Conservation (phyloP, 2,329 filamentous ascomycete species). For the Diaporthe longicolla region DNA sequence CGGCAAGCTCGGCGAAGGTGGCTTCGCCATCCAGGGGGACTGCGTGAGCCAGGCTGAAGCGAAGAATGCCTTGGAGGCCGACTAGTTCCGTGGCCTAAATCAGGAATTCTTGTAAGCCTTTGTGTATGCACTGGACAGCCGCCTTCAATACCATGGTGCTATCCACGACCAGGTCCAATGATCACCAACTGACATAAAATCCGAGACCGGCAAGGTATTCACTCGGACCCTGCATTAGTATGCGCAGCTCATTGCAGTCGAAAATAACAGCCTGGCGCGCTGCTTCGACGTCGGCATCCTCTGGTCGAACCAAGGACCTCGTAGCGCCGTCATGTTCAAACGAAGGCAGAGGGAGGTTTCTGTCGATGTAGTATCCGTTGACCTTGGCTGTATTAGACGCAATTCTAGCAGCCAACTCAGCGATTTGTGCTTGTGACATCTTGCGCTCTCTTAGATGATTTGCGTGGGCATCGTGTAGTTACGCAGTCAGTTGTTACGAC, state of each 20-base stretch:
- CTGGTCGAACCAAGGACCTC: background rate
- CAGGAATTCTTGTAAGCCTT: background rate
- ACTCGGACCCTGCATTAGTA: background rate
- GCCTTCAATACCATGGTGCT: too few relatives aligned
- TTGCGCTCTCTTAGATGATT: background rate
- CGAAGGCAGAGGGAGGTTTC: background rate
- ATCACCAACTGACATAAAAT: background rate
- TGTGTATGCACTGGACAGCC: background rate
- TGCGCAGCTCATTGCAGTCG: background rate
- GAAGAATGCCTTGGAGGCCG: background rate
- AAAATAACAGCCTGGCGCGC: background rate
- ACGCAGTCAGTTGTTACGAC: background rate
- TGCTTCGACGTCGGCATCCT: background rate
- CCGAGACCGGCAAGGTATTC: background rate
- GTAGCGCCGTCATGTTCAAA: background rate
- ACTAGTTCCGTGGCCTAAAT: background rate
- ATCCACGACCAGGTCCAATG: too few relatives aligned
- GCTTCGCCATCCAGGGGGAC: background rate
- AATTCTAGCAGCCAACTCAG: background rate
- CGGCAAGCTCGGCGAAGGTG: background rate
- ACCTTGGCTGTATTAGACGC: background rate
- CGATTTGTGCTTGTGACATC: background rate
- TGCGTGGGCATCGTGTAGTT: background rate
- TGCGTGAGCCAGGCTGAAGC: background rate
- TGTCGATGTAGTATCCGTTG: background rate